A percentile compares a stretch with the other conserved stretches of the same genome.
These are phyloP conservation scores for Scenedesmus sp. DNA, from an alignment of 163 green algal genomes.

Conservation along the genomic window DNA sequence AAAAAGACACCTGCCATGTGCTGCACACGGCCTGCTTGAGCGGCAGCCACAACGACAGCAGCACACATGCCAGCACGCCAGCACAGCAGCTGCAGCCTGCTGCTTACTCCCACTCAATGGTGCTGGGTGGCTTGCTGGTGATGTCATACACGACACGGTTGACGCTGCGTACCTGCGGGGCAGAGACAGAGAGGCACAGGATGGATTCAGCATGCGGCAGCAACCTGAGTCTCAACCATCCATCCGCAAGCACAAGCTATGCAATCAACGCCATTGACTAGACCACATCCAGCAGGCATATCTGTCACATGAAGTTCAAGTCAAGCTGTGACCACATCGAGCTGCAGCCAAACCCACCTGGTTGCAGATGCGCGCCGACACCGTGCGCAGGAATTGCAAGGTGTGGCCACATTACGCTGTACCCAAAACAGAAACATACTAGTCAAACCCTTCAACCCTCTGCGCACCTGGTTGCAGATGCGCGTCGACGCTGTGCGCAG, in stretches of 20 bases:
- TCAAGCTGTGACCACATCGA: no score
- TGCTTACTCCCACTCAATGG: slow-evolving; percentile 98
- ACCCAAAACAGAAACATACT: no score
- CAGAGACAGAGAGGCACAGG: neutral
- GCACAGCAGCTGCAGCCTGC: neutral
- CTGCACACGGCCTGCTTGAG: neutral
- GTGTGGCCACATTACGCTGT: no score
- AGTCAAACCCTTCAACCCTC: neutral
- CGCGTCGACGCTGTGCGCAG: slow-evolving; percentile 50
- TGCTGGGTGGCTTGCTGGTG: slow-evolving; percentile 97
- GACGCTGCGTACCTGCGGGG: slow-evolving; percentile 80
- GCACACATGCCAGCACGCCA: neutral
- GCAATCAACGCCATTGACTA: no score
- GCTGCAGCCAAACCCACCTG: slow-evolving; percentile 61
- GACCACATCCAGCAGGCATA: no score
- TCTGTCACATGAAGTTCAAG: no score
- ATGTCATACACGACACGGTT: slow-evolving; percentile 99
- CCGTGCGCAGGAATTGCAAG: slow-evolving; percentile 87
- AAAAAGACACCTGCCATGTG: neutral
- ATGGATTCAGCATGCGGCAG: no score
- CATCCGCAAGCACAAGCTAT: no score
- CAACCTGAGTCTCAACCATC: no score
- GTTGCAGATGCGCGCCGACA: slow-evolving; percentile 97
- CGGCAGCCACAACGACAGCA: neutral
- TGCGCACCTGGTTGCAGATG: slow-evolving; percentile 95